These are phyloP conservation scores for Ballota nigra DNA, from an alignment of 257 asterid species.

Conservation along the genomic window DNA sequence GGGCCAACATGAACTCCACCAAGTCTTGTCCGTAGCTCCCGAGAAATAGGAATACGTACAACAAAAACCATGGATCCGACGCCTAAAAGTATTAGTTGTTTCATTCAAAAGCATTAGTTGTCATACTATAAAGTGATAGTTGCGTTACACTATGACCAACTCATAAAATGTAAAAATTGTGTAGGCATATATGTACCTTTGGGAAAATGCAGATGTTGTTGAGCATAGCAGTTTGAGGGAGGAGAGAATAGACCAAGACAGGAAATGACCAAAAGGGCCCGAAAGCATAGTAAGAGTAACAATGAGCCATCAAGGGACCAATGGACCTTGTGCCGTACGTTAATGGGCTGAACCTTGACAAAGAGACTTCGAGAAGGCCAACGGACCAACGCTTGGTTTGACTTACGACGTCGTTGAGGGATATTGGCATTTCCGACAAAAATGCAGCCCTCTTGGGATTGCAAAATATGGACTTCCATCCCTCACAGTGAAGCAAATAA, in stretches of 20 bases:
- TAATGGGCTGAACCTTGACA: constrained; percentile 52
- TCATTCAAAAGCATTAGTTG: too few species aligned
- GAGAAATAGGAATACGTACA: constrained; percentile 48
- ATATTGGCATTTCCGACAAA: constrained; percentile 59
- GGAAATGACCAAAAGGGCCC: constrained; percentile 69
- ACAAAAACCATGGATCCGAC: constrained; percentile 50
- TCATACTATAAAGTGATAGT: too few species aligned
- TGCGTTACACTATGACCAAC: too few species aligned
- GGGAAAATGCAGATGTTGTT: constrained; percentile 54
- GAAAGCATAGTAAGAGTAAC: constrained; percentile 57
- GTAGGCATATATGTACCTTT: constrained; percentile 38
- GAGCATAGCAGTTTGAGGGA: constrained; percentile 59
- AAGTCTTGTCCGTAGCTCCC: constrained; percentile 77
- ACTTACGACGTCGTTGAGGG: constrained; percentile 49
- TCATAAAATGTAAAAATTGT: neutral
- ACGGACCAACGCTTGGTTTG: constrained; percentile 69
- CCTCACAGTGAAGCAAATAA: constrained; percentile 61
- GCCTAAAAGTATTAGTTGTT: too few species aligned
- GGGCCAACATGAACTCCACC: constrained; percentile 43
- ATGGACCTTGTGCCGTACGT: constrained; percentile 44
- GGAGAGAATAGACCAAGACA: constrained; percentile 48
- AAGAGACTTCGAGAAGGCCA: constrained; percentile 67
- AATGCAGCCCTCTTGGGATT: constrained; percentile 70
- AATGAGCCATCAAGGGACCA: constrained; percentile 53
- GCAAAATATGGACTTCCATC: constrained; percentile 72